Evolutionary conservation across 257 asterid genomes (phyloP).

Genomic region (Solanum medicagineum): DNA sequence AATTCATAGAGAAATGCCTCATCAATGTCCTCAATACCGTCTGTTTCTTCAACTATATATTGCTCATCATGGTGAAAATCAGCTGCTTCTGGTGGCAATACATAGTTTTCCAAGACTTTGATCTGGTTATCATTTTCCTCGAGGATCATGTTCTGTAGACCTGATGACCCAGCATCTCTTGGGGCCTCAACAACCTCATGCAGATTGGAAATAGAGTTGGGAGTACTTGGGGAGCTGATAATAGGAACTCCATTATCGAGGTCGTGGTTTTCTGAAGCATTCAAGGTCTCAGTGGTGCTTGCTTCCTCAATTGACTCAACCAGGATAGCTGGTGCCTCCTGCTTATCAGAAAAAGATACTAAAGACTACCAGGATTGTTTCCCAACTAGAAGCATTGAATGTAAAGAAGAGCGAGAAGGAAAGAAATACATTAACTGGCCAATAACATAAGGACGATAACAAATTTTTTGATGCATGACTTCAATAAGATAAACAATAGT

Average conservation of each 20-base stretch:
- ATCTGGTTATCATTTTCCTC: constrained; percentile 2
- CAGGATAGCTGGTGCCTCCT: constrained; percentile 24
- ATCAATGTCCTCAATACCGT: constrained; percentile 60
- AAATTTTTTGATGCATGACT: background rate
- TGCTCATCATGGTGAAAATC: constrained; percentile 23
- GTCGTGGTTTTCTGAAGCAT: constrained; percentile 30
- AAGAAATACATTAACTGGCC: background rate
- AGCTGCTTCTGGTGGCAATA: constrained; percentile 11
- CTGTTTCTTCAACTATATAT: constrained; percentile 38
- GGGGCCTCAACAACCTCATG: constrained; percentile 22
- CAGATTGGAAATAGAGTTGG: constrained; percentile 26
- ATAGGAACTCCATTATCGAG: constrained; percentile 17
- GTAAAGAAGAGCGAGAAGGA: background rate
- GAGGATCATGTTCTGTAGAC: background rate
- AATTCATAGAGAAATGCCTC: constrained; percentile 59
- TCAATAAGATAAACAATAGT: background rate
- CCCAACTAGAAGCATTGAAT: background rate
- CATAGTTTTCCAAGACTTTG: background rate
- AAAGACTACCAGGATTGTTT: background rate
- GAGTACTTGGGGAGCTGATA: constrained; percentile 36
- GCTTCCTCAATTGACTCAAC: constrained; percentile 20
- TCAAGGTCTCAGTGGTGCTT: constrained; percentile 9
- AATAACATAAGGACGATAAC: background rate
- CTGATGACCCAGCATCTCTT: constrained; percentile 9
- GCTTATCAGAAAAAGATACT: constrained; percentile 5